Conservation (phyloP, 805 yeast species). For the Brettanomyces custersianus region DNA sequence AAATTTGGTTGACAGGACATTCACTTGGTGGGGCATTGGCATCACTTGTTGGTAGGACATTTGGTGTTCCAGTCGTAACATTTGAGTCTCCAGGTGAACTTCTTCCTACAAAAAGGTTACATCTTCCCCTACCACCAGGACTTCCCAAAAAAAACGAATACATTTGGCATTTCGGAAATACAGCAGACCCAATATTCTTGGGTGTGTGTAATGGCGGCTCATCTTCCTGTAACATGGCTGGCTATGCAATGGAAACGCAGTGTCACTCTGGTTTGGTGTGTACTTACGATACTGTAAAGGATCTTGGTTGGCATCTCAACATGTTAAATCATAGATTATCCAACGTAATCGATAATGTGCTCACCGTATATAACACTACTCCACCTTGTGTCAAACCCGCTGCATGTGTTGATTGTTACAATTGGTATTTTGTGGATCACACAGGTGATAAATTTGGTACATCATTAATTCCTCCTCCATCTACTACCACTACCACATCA, state of each 20-base stretch:
- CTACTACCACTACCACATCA: conserved; percentile 7
- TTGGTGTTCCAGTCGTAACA: conserved; percentile 81
- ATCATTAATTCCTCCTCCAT: conserved; percentile 19
- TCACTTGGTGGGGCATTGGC: conserved; percentile 89
- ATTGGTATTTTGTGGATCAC: conserved; percentile 69
- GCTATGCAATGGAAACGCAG: conserved; percentile 94
- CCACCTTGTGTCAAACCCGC: conserved; percentile 69
- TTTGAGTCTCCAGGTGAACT: conserved; percentile 92
- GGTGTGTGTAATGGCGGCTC: conserved; percentile 95
- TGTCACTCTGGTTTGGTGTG: conserved; percentile 90
- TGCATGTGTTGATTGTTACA: conserved; percentile 83
- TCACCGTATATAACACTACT: conserved; percentile 63
- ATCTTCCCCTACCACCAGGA: conserved; percentile 91
- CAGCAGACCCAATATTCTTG: conserved; percentile 94
- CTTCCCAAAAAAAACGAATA: conserved; percentile 68
- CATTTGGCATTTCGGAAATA: conserved; percentile 93
- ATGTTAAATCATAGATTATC: conserved; percentile 84
- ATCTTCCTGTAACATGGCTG: conserved; percentile 80
- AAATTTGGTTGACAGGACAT: conserved; percentile 91
- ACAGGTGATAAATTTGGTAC: conserved; percentile 25
- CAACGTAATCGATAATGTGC: conserved; percentile 77
- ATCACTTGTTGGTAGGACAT: conserved; percentile 76
- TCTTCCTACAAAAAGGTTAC: conserved; percentile 74
- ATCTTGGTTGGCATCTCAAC: conserved; percentile 86
- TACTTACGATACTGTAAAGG: conserved; percentile 81